Percentiles rank a stretch among this genome's conserved stretches.
phyloP scores from a whole-genome alignment of 1,139 yeast species.

The Geotrichum australiense region DNA sequence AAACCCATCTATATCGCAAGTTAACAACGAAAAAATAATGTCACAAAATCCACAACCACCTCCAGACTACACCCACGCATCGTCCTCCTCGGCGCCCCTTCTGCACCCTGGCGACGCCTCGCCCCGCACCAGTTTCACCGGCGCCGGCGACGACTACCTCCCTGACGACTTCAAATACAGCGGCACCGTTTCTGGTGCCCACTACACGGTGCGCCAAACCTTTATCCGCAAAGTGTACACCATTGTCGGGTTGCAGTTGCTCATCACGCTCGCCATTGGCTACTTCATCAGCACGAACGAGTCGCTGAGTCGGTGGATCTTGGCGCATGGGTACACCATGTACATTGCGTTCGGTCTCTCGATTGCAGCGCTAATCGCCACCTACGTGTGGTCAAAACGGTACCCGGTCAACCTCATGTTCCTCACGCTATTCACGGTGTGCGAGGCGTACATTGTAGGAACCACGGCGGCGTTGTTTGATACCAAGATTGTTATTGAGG shows the following conservation, averaged over 20 bases:
- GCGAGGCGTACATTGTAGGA: conserved; percentile 71
- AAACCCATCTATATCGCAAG: too few relatives aligned
- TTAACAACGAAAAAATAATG: too few relatives aligned
- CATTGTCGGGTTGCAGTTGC: conserved; percentile 56
- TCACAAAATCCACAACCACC: too few relatives aligned
- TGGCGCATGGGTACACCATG: conserved; percentile 55
- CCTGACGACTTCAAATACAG: conserved; percentile 80
- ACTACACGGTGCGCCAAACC: conserved; percentile 64
- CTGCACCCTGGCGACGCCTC: conserved; percentile 14
- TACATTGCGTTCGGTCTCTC: conserved; percentile 52
- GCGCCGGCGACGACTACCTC: conserved; percentile 27
- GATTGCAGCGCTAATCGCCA: conserved; percentile 55
- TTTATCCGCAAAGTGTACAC: conserved; percentile 77
- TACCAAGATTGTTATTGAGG: conserved; percentile 60
- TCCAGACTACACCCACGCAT: too few relatives aligned
- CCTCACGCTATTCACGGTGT: conserved; percentile 59
- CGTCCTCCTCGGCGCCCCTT: conserved; percentile 16
- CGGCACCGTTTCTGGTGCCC: conserved; percentile 71
- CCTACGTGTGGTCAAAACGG: conserved; percentile 52
- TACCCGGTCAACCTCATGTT: conserved; percentile 57
- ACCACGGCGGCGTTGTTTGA: conserved; percentile 59
- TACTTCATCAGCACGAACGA: conserved; percentile 45
- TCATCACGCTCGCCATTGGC: conserved; percentile 57
- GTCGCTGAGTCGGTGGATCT: conserved; percentile 49
- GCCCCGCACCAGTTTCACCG: conserved; percentile 2